Evolutionary conservation across 495 filamentous ascomycete species (phyloP).

Genomic region (Ramalina intermedia): DNA sequence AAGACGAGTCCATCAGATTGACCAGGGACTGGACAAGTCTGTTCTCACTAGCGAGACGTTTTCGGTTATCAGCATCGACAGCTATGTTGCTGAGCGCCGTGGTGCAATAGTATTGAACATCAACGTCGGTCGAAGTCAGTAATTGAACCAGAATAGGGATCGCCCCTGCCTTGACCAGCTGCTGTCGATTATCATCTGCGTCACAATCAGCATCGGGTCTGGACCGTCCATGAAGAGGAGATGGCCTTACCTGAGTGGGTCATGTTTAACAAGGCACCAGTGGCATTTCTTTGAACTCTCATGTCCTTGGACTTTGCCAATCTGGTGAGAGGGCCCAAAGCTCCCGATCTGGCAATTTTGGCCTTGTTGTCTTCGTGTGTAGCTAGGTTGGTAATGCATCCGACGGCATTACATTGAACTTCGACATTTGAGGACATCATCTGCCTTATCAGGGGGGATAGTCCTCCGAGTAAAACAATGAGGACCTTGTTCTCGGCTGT

Average conservation of each 20-base stretch:
- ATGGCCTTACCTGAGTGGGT: constrained; percentile 74
- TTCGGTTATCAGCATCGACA: constrained; percentile 80
- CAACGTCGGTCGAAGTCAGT: constrained; percentile 79
- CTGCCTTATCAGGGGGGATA: constrained; percentile 85
- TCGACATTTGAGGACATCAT: constrained; percentile 99
- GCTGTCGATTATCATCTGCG: constrained; percentile 88
- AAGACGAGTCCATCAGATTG: constrained; percentile 90
- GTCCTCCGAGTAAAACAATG: constrained; percentile 82
- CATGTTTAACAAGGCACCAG: constrained; percentile 93
- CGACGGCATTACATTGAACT: constrained; percentile 97
- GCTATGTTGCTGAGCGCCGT: constrained; percentile 97
- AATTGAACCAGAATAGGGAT: constrained; percentile 94
- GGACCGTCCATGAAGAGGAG: background rate
- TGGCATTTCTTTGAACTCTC: constrained; percentile 95
- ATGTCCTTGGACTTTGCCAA: constrained; percentile 96
- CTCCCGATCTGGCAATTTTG: constrained; percentile 91
- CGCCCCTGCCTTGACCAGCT: constrained; percentile 89
- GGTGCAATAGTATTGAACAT: constrained; percentile 99
- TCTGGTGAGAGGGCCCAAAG: constrained; percentile 74
- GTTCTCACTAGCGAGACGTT: constrained; percentile 76
- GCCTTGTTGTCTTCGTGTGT: constrained; percentile 99
- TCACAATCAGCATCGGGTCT: background rate
- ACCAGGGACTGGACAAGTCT: constrained; percentile 86
- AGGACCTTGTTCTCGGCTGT: constrained; percentile 95
- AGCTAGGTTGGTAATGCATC: constrained; percentile 94